Percentiles rank a stretch among this genome's conserved stretches.
Conservation (phyloP, 495 filamentous ascomycete species). For the Chaetomium cochliodes region DNA sequence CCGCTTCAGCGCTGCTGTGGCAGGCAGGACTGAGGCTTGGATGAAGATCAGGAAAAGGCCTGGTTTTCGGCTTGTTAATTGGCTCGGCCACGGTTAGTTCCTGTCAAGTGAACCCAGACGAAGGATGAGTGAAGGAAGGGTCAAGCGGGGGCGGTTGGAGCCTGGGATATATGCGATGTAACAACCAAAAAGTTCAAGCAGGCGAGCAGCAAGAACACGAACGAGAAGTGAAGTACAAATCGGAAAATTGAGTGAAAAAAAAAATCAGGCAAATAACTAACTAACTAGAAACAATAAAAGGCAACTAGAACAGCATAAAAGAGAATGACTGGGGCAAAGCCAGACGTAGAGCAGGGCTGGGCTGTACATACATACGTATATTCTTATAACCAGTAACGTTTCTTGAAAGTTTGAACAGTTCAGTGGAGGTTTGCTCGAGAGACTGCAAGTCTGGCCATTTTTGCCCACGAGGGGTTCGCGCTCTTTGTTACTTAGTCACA, state of each 20-base stretch:
- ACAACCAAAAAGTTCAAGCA: too few species aligned
- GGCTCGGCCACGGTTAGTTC: neutral
- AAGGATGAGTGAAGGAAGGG: conserved; percentile 1
- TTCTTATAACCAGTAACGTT: too few species aligned
- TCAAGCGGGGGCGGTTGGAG: neutral
- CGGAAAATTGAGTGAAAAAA: neutral
- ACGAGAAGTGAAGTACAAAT: neutral
- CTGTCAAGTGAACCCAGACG: neutral
- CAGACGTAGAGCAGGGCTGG: too few species aligned
- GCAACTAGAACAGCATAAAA: too few species aligned
- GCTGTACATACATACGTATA: too few species aligned
- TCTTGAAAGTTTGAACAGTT: too few species aligned
- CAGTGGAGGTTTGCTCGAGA: too few species aligned
- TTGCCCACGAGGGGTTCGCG: too few species aligned
- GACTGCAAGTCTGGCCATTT: too few species aligned
- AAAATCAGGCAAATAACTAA: neutral
- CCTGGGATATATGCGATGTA: neutral
- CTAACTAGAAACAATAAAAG: neutral
- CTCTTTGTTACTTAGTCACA: too few species aligned
- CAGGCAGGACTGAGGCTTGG: neutral
- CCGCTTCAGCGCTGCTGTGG: neutral
- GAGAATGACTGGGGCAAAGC: too few species aligned
- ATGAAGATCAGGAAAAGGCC: neutral
- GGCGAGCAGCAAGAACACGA: neutral
- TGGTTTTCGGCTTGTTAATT: neutral